These are phyloP conservation scores for Clohesyomyces aquaticus DNA, from an alignment of 495 filamentous ascomycete species.

Conservation along the genomic window DNA sequence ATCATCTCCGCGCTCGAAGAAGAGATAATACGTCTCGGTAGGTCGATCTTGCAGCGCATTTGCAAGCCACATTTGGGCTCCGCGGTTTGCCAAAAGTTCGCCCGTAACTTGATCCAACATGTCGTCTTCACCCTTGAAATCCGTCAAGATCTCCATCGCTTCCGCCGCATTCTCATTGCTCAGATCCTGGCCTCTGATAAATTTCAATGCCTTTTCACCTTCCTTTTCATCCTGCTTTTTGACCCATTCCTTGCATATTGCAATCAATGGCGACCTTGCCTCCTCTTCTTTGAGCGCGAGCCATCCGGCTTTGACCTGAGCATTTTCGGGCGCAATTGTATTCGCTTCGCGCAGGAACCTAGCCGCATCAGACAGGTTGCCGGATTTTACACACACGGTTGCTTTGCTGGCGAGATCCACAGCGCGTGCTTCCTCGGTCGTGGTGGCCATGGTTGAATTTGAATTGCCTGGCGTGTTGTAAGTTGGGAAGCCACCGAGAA, in stretches of 20 bases:
- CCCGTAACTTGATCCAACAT: constrained; percentile 63
- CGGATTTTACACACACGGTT: constrained; percentile 16
- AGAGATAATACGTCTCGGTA: constrained; percentile 57
- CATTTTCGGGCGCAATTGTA: constrained; percentile 62
- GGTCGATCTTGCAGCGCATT: constrained; percentile 54
- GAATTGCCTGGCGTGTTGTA: not conserved
- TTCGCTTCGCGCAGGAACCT: constrained; percentile 66
- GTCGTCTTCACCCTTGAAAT: constrained; percentile 48
- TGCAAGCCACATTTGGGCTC: constrained; percentile 61
- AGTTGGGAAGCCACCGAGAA: not conserved
- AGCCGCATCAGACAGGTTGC: constrained; percentile 43
- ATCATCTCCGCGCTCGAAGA: constrained; percentile 65
- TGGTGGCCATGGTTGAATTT: constrained; percentile 29
- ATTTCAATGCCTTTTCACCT: constrained; percentile 60
- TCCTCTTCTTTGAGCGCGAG: constrained; percentile 56
- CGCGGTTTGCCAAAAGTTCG: constrained; percentile 59
- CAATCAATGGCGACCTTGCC: constrained; percentile 54
- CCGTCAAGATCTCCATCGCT: constrained; percentile 60
- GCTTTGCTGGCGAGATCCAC: constrained; percentile 31
- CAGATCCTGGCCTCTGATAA: constrained; percentile 59
- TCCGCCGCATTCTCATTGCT: constrained; percentile 57
- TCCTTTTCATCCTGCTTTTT: constrained; percentile 56
- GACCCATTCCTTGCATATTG: constrained; percentile 60
- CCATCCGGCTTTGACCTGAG: constrained; percentile 57
- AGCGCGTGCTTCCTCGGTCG: constrained; percentile 33